Conservation (phyloP, 768 basidiomycete species). For the Dendrothele bispora region DNA sequence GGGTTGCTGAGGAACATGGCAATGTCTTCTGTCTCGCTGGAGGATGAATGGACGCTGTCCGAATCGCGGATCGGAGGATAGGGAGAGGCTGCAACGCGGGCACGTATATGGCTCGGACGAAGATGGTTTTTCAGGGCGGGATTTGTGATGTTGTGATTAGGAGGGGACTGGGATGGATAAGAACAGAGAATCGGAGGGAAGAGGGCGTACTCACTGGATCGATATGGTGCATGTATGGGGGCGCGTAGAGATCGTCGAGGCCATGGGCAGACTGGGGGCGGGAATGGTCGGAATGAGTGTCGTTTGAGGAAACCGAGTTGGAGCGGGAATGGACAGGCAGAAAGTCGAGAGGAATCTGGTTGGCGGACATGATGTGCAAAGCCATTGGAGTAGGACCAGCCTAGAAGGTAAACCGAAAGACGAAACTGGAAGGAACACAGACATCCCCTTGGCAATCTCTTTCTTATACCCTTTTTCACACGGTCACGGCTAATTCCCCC, state of each 20-base stretch:
- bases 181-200: slow-evolving; percentile 48
- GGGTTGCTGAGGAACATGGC: slow-evolving; percentile 67
- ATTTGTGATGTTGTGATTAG: slow-evolving; percentile 74
- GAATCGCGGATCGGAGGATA: slow-evolving; percentile 87
- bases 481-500: slow-evolving; percentile 9
- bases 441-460: not conserved
- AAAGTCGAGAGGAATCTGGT: slow-evolving; percentile 71
- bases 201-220: slow-evolving; percentile 43
- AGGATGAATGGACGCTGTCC: slow-evolving; percentile 84
- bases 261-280: slow-evolving; percentile 79
- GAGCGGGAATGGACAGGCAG: slow-evolving; percentile 64
- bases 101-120: slow-evolving; percentile 71
- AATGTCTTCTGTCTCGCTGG: slow-evolving; percentile 87
- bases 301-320: slow-evolving; percentile 74
- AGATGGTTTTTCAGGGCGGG: slow-evolving; percentile 77
- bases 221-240: slow-evolving; percentile 63
- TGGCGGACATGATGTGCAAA: slow-evolving; percentile 64
- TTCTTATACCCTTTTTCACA: slow-evolving; percentile 11
- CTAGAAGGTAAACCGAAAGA: slow-evolving; percentile 19
- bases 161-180: slow-evolving; percentile 55
- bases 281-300: slow-evolving; percentile 70
- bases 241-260: slow-evolving; percentile 75
- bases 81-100: slow-evolving; percentile 78
- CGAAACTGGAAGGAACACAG: slow-evolving; percentile 24
- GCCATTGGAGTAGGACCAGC: slow-evolving; percentile 23